These are phyloP conservation scores for Patellifolia procumbens DNA, from an alignment of 179 eudicot genomes.

Conservation along the genomic window DNA sequence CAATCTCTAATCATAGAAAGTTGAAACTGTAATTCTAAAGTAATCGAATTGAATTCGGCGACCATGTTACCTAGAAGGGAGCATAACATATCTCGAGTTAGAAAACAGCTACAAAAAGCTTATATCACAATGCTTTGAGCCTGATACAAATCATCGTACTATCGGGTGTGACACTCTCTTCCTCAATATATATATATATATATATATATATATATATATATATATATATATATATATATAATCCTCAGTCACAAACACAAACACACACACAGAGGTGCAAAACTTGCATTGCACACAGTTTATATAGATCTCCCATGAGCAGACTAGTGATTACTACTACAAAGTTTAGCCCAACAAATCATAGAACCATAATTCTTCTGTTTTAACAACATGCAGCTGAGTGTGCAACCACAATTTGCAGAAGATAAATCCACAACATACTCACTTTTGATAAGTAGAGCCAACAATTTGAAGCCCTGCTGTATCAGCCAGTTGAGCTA, in stretches of 20 bases:
- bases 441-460: constrained; percentile 87
- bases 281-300: not conserved
- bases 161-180: not conserved
- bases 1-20: not conserved
- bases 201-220: too few species aligned
- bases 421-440: constrained; percentile 9
- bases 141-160: not conserved
- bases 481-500: constrained; percentile 94
- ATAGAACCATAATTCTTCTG: not conserved
- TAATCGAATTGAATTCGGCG: not conserved
- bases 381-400: not conserved
- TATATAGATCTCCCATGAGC: not conserved
- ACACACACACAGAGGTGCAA: too few species aligned
- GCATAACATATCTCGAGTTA: not conserved
- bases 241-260: too few species aligned
- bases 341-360: not conserved
- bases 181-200: too few species aligned
- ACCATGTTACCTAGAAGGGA: not conserved
- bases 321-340: too few species aligned
- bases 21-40: not conserved
- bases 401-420: not conserved
- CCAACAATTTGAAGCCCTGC: constrained; percentile 91
- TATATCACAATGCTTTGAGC: not conserved
- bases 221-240: too few species aligned
- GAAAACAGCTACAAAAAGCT: not conserved